Evolutionary conservation across 1,284 basidiomycete species (phyloP).

Genomic region (Ceratobasidium theobromae): DNA sequence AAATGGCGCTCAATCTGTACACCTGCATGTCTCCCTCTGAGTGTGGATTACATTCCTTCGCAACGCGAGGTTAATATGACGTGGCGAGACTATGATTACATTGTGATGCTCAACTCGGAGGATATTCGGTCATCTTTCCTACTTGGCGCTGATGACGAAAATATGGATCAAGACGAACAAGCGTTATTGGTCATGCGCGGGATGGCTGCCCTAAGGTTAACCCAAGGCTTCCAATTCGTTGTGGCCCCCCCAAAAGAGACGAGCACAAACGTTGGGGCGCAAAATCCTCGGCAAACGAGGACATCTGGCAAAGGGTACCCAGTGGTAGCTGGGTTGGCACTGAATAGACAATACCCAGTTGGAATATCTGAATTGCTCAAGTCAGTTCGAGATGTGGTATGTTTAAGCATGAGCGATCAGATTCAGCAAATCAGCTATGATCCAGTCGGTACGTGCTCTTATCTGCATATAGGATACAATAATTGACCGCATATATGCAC

Average conservation of each 20-base stretch:
- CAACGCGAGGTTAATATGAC: constrained; percentile 72
- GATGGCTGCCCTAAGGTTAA: constrained; percentile 89
- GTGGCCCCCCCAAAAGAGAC: constrained; percentile 45
- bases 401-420: constrained; percentile 92
- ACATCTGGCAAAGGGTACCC: constrained; percentile 24
- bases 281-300: constrained; percentile 33
- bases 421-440: constrained; percentile 88
- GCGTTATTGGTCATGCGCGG: constrained; percentile 88
- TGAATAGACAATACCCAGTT: constrained; percentile 44
- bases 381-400: constrained; percentile 70
- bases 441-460: constrained; percentile 59
- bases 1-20: constrained; percentile 90
- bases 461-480: background rate
- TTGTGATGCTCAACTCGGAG: constrained; percentile 72
- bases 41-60: constrained; percentile 86
- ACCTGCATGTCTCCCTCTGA: constrained; percentile 86
- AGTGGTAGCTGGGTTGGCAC: constrained; percentile 14
- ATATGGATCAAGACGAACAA: constrained; percentile 59
- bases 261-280: constrained; percentile 36
- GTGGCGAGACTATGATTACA: constrained; percentile 80
- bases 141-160: constrained; percentile 49
- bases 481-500: background rate
- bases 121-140: constrained; percentile 77
- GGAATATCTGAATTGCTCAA: constrained; percentile 73
- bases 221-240: constrained; percentile 97